Conservation (phyloP, 2,329 filamentous ascomycete species). For the Xylariaceae sp. region DNA sequence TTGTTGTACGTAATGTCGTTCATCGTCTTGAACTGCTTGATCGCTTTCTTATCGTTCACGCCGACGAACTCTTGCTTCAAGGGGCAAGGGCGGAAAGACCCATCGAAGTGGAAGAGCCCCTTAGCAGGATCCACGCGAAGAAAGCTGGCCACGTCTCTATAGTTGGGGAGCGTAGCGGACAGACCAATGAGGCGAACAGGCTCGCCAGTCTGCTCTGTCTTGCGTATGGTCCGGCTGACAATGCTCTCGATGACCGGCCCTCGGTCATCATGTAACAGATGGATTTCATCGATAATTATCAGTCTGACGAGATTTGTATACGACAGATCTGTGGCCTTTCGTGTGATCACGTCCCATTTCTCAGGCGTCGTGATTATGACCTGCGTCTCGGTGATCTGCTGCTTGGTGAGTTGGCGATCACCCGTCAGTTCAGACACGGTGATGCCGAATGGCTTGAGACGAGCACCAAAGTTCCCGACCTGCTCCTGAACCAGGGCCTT, state of each 20-base stretch:
- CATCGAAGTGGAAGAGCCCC: slow-evolving; percentile 93
- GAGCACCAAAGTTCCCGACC: slow-evolving; percentile 92
- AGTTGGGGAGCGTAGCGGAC: slow-evolving; percentile 93
- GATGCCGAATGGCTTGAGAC: slow-evolving; percentile 85
- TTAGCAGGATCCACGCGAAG: slow-evolving; percentile 79
- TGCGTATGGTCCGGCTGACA: slow-evolving; percentile 86
- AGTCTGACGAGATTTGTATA: slow-evolving; percentile 96
- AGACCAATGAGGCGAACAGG: slow-evolving; percentile 86
- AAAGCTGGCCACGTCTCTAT: slow-evolving; percentile 92
- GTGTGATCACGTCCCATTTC: slow-evolving; percentile 98
- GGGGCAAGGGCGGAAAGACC: slow-evolving; percentile 86
- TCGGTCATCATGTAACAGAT: slow-evolving; percentile 93
- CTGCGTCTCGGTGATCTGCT: slow-evolving; percentile 95
- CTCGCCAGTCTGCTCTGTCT: slow-evolving; percentile 88
- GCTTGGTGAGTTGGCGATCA: slow-evolving; percentile 95
- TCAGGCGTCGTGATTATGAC: slow-evolving; percentile 97
- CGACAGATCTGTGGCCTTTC: slow-evolving; percentile 92
- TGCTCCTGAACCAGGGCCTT: slow-evolving; percentile 97
- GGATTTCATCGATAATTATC: slow-evolving; percentile 96
- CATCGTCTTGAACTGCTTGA: slow-evolving; percentile 98
- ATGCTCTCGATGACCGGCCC: slow-evolving; percentile 96
- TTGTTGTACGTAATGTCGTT: slow-evolving; percentile 98
- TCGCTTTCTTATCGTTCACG: slow-evolving; percentile 94
- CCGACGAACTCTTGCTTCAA: slow-evolving; percentile 95
- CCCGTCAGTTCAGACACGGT: slow-evolving; percentile 92